phyloP scores from a whole-genome alignment of 345 rosid genomes.

The Gossypium herbaceum region DNA sequence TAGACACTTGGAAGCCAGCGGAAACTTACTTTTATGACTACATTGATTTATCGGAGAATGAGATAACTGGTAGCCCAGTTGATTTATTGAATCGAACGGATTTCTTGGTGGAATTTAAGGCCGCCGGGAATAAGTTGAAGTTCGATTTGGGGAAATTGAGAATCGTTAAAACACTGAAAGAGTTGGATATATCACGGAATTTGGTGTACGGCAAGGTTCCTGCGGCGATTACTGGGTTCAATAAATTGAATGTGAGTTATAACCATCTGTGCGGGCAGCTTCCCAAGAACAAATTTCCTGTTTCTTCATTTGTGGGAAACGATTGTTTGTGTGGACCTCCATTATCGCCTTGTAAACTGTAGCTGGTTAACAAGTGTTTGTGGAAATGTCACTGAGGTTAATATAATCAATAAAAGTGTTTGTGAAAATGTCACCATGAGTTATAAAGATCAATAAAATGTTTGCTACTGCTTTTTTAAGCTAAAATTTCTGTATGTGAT shows the following conservation, averaged over 20 bases:
- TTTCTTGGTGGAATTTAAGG: slow-evolving; percentile 48
- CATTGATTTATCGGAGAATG: slow-evolving; percentile 62
- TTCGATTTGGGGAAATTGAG: slow-evolving; percentile 46
- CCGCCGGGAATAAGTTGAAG: slow-evolving; percentile 45
- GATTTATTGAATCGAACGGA: slow-evolving; percentile 52
- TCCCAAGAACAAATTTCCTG: slow-evolving; percentile 55
- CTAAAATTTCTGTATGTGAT: not conserved
- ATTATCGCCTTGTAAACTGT: slow-evolving; percentile 40
- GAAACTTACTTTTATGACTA: slow-evolving; percentile 64
- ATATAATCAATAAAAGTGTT: not conserved
- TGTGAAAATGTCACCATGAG: not conserved
- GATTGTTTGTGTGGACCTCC: slow-evolving; percentile 60
- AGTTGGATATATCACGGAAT: slow-evolving; percentile 58
- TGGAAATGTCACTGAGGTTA: not conserved
- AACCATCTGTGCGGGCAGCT: slow-evolving; percentile 68
- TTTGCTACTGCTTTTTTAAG: not conserved
- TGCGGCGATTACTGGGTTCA: slow-evolving; percentile 35
- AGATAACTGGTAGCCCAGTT: slow-evolving; percentile 56
- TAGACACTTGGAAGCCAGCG: slow-evolving; percentile 59
- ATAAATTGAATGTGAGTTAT: slow-evolving; percentile 45
- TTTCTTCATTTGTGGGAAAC: slow-evolving; percentile 42
- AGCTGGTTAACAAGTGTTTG: slow-evolving; percentile 3
- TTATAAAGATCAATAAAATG: not conserved
- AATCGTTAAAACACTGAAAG: slow-evolving; percentile 38
- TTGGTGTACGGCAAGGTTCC: slow-evolving; percentile 58